Evolutionary conservation across 139 green algal genomes (phyloP).

Genomic region (Chlamydomonas sphaeroides): DNA sequence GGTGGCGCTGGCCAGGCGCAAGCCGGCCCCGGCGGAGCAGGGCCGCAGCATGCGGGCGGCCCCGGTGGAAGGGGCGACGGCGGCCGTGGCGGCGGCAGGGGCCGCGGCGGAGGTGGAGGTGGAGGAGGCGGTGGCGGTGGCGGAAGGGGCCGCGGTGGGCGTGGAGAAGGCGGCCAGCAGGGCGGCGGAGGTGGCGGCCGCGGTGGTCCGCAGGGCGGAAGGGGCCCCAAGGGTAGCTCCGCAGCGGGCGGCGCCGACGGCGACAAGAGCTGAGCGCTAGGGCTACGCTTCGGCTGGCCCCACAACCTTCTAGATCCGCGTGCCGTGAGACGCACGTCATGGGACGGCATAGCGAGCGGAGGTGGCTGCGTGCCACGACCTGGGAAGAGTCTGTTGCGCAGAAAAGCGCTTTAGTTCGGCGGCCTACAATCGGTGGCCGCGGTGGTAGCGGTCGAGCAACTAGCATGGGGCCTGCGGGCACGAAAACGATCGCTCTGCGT

Average conservation of each 20-base stretch:
- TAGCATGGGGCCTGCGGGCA: too few species aligned
- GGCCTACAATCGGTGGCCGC: too few species aligned
- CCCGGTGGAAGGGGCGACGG: not conserved
- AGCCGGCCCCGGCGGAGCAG: not conserved
- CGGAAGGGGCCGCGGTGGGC: not conserved
- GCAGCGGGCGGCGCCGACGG: not conserved
- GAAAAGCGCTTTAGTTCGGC: too few species aligned
- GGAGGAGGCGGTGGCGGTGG: not conserved
- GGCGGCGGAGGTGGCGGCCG: not conserved
- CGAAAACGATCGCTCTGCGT: too few species aligned
- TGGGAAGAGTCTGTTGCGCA: too few species aligned
- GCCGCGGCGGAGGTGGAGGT: not conserved
- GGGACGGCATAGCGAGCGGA: too few species aligned
- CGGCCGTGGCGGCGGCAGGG: constrained; percentile 7
- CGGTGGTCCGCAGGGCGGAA: not conserved
- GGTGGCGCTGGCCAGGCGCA: not conserved
- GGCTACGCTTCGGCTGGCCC: too few species aligned
- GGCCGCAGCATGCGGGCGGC: not conserved
- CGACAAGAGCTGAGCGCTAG: not conserved
- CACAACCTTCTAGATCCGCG: too few species aligned
- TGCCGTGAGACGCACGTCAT: too few species aligned
- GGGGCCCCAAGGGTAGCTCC: not conserved
- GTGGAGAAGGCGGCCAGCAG: not conserved
- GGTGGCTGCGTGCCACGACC: too few species aligned
- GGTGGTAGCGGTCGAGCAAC: too few species aligned